Percentiles rank a stretch among this genome's conserved stretches.
Evolutionary conservation across 805 yeast species (phyloP).

Genomic region (Candida oleophila): DNA sequence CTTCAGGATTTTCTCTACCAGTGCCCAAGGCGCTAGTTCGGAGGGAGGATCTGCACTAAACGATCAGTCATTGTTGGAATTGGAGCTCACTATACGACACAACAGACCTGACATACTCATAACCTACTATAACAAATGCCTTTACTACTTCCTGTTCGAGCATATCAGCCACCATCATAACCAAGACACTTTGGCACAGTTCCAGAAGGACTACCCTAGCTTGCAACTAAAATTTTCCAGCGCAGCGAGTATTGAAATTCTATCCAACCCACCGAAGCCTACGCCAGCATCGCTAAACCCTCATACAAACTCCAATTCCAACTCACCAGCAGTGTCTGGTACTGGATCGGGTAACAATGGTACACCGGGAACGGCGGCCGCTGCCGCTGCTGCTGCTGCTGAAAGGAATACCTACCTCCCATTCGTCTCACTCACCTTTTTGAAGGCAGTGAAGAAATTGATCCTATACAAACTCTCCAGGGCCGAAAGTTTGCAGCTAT

Average conservation of each 20-base stretch:
- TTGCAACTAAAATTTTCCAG: conserved; percentile 22
- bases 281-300: conserved; percentile 4
- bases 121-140: conserved; percentile 40
- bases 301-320: background rate
- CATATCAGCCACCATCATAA: conserved; percentile 16
- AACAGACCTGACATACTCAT: conserved; percentile 36
- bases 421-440: conserved; percentile 34
- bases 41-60: conserved; percentile 14
- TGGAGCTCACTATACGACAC: conserved; percentile 36
- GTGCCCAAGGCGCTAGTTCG: background rate
- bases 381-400: conserved; percentile 1
- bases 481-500: conserved; percentile 22
- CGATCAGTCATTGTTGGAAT: conserved; percentile 40
- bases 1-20: conserved; percentile 24
- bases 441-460: conserved; percentile 41
- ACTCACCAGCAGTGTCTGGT: background rate
- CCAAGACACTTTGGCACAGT: conserved; percentile 12
- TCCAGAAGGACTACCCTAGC: conserved; percentile 20
- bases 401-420: conserved; percentile 20
- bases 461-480: conserved; percentile 32
- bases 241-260: conserved; percentile 20
- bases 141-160: conserved; percentile 34
- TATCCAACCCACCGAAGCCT: conserved; percentile 31
- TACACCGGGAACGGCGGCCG: background rate
- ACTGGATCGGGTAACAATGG: background rate